These are phyloP conservation scores for Potentilla sterilis DNA, from an alignment of 306 rosid species.

Conservation along the genomic window DNA sequence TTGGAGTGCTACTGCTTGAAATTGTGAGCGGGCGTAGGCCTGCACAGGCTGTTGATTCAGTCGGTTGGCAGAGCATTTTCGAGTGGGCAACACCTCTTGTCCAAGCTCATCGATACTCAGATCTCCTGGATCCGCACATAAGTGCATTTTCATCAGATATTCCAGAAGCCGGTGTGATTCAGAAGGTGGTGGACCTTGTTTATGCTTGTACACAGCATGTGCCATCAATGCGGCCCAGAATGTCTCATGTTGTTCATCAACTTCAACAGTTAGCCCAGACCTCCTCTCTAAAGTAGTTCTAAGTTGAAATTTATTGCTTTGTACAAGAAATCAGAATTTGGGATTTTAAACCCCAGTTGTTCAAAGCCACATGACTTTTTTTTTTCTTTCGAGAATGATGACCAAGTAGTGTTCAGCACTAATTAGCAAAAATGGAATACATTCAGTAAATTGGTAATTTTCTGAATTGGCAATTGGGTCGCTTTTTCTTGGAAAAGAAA, in stretches of 20 bases:
- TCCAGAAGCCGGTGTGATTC: constrained; percentile 73
- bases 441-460: too few relatives aligned
- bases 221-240: constrained; percentile 96
- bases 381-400: too few relatives aligned
- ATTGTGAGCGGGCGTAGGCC: constrained; percentile 95
- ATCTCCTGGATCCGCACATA: constrained; percentile 87
- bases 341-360: neutral
- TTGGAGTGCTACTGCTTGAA: constrained; percentile 89
- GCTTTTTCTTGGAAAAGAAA: too few relatives aligned
- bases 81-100: constrained; percentile 99
- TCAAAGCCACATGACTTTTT: too few relatives aligned
- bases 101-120: constrained; percentile 86
- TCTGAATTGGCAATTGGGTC: too few relatives aligned
- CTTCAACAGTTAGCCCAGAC: constrained; percentile 71
- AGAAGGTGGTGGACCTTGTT: constrained; percentile 94
- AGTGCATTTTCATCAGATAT: constrained; percentile 50
- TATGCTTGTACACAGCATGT: constrained; percentile 98
- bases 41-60: constrained; percentile 90
- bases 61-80: constrained; percentile 97
- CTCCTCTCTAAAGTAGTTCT: constrained; percentile 39
- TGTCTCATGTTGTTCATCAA: constrained; percentile 99
- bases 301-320: neutral
- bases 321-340: neutral
- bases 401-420: too few relatives aligned
- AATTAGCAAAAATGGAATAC: too few relatives aligned